A percentile compares a stretch with the other conserved stretches of the same genome.
phyloP scores from a whole-genome alignment of 768 basidiomycete species.

The Tylopilus rubrobrunneus region DNA sequence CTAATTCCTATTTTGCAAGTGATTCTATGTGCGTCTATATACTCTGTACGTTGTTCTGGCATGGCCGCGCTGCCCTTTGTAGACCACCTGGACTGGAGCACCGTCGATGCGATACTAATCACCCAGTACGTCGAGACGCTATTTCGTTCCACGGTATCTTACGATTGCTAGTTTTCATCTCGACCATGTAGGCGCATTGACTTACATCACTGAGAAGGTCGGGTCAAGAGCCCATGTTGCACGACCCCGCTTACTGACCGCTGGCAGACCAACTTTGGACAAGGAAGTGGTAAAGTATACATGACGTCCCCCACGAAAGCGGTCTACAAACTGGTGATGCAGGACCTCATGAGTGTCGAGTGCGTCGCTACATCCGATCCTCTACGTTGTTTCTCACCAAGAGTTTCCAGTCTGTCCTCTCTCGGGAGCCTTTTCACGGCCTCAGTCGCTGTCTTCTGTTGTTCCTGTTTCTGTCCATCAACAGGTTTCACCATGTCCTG shows the following conservation, averaged over 20 bases:
- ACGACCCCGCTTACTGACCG: not conserved
- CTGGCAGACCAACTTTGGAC: constrained; percentile 76
- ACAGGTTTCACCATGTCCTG: constrained; percentile 84
- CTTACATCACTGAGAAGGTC: constrained; percentile 96
- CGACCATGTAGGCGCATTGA: constrained; percentile 93
- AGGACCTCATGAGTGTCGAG: constrained; percentile 93
- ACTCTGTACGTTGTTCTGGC: constrained; percentile 49
- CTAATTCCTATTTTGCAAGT: constrained; percentile 26
- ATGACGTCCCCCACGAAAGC: constrained; percentile 98
- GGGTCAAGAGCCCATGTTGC: constrained; percentile 1
- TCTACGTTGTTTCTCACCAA: not conserved
- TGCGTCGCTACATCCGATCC: constrained; percentile 32
- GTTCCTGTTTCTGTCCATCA: constrained; percentile 89
- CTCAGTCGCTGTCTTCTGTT: too few relatives aligned
- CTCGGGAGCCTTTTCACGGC: constrained; percentile 51
- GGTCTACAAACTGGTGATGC: constrained; percentile 97
- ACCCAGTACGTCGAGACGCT: constrained; percentile 71
- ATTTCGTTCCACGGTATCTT: not conserved
- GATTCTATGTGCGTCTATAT: constrained; percentile 43
- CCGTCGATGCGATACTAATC: constrained; percentile 82
- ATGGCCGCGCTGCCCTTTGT: constrained; percentile 93
- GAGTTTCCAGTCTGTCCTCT: constrained; percentile 46
- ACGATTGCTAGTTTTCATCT: constrained; percentile 73
- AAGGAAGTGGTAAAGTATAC: constrained; percentile 70
- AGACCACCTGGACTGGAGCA: constrained; percentile 96